A percentile compares a stretch with the other conserved stretches of the same genome.
Evolutionary conservation across 73 alveolate genomes (phyloP).

Genomic region (Durusdinium trenchii): DNA sequence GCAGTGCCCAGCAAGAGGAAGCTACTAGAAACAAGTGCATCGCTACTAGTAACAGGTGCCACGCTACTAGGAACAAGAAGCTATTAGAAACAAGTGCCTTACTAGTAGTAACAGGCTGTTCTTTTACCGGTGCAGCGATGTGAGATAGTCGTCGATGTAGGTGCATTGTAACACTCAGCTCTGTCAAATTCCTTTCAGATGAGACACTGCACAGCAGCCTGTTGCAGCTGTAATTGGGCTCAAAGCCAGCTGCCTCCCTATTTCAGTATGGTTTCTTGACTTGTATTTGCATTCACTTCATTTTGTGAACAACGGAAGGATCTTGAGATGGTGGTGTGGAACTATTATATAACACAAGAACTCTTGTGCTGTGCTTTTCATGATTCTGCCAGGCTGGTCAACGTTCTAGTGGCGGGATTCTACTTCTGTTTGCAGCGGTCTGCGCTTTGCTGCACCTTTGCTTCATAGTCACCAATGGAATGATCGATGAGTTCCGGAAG

Average conservation of each 20-base stretch:
- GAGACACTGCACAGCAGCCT: neutral
- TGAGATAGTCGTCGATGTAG: too few relatives aligned
- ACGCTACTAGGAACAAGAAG: neutral
- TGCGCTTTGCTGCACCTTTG: slow-evolving; percentile 27
- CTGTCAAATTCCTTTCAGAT: neutral
- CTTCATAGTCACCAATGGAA: neutral
- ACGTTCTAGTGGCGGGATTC: slow-evolving; percentile 42
- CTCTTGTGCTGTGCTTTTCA: neutral
- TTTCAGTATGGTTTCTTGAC: neutral
- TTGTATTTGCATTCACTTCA: neutral
- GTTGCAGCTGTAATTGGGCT: slow-evolving; percentile 8
- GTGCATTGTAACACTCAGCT: too few relatives aligned
- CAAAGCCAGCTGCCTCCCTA: neutral
- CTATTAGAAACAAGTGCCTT: neutral
- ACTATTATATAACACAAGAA: too few relatives aligned
- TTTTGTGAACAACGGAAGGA: neutral
- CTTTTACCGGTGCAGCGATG: too few relatives aligned
- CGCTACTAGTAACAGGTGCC: neutral
- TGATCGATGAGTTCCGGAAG: neutral
- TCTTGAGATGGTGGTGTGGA: neutral
- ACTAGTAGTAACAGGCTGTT: neutral
- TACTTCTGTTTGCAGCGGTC: slow-evolving; percentile 50
- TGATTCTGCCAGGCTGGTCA: neutral
- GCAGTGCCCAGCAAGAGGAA: neutral
- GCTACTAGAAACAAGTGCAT: slow-evolving; percentile 4